A percentile compares a stretch with the other conserved stretches of the same genome.
Conservation (phyloP, 306 rosid genomes). For the Trifolium dubium region DNA sequence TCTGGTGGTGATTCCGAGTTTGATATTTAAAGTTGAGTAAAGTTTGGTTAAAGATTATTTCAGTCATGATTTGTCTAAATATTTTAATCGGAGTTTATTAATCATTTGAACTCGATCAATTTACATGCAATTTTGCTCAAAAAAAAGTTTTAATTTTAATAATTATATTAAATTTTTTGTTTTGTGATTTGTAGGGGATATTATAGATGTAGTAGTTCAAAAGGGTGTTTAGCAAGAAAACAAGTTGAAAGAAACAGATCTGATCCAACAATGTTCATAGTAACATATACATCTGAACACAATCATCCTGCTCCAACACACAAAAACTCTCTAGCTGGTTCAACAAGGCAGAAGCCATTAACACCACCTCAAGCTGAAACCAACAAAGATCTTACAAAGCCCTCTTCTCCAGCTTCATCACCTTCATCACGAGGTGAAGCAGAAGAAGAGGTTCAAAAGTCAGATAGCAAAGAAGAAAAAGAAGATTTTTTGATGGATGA, state of each 20-base stretch:
- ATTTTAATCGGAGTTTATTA: too few species aligned
- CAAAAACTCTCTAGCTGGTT: slow-evolving; percentile 94
- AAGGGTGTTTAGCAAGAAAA: slow-evolving; percentile 95
- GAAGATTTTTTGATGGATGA: slow-evolving; percentile 51
- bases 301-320: slow-evolving; percentile 97
- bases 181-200: slow-evolving; percentile 70
- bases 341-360: slow-evolving; percentile 79
- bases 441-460: slow-evolving; percentile 55
- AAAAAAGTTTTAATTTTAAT: background rate
- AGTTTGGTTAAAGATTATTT: too few species aligned
- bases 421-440: slow-evolving; percentile 60
- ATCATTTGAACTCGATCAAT: too few species aligned
- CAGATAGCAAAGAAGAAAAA: slow-evolving; percentile 66
- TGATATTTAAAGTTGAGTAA: too few species aligned
- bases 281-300: slow-evolving; percentile 94
- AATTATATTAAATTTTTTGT: background rate
- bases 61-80: too few species aligned
- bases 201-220: slow-evolving; percentile 95
- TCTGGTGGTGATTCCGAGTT: too few species aligned
- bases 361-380: slow-evolving; percentile 26
- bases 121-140: background rate
- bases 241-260: slow-evolving; percentile 94
- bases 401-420: slow-evolving; percentile 56
- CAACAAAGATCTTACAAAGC: slow-evolving; percentile 36
- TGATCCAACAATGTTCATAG: slow-evolving; percentile 92